Evolutionary conservation across 106 monocot species (phyloP), one percentile per base, ranked within the genome.

Genomic region (Dioscorea dumetorum): DNA sequence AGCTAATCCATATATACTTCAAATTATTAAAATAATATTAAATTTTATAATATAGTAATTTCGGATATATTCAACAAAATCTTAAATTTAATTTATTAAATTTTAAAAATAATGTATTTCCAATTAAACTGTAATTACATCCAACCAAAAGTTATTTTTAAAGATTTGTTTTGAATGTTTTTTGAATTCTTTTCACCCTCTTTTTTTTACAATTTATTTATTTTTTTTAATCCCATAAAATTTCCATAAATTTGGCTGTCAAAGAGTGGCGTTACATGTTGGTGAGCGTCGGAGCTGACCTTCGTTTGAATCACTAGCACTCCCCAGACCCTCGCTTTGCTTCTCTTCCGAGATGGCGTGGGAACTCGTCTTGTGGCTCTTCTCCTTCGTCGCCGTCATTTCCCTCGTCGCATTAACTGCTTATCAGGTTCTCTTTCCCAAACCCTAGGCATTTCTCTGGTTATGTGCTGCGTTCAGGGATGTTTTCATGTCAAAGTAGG

Each of bases 311-410:
- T 16, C n/a, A 16, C 54, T 16, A 16, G 54, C 16, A 4, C 54
- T 19, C 54, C 54, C 16, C 54, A 56, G 5, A 56, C 54, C 54
- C 64, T 64, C 64, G 28, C 64, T 64, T 18, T 35, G 22, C 24
- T 31, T 61, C 61, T 61, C 34, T 41, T 48, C 64, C 18, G 33
- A 23, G 20, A 79, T 79, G 79, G 61, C 70, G 58, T 65, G 69
- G 70, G 80, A 75, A 66, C 71, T 80, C 21, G 12, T 80, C n/a
- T 52, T 80, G 32, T 80, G 80, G 80, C 54, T 80, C 19, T 67
- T 61, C 61, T 57, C 80, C 67, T 81, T 71, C 71, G 71, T 61
- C 56, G 48, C 51, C 22, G 60, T 75, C 34, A 76, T 81, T 17
- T 33, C 67, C 21, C 75, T 81, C 35, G 50, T 81, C 58, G 80